Evolutionary conservation across 2,329 filamentous ascomycete species (phyloP).

Genomic region (Cordyceps farinosa): DNA sequence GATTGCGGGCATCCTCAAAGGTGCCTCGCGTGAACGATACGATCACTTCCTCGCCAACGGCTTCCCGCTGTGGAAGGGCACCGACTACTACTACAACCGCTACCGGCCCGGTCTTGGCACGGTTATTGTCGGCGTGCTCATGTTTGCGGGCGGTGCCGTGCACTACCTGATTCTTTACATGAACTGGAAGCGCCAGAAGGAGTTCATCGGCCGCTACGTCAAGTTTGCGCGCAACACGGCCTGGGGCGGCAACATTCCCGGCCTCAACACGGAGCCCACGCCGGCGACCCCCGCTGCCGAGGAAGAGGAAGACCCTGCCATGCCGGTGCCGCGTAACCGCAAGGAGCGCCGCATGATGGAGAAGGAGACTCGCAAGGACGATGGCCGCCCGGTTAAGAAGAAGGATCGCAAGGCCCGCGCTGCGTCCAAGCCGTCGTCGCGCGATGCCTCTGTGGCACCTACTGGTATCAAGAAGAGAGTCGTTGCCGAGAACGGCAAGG

Average conservation of each 20-base stretch:
- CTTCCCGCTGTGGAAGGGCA: conserved; percentile 95
- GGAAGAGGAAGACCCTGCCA: conserved; percentile 48
- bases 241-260: conserved; percentile 84
- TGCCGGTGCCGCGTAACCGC: conserved; percentile 66
- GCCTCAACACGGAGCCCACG: conserved; percentile 49
- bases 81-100: conserved; percentile 95
- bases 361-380: conserved; percentile 72
- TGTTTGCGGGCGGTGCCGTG: conserved; percentile 76
- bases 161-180: conserved; percentile 86
- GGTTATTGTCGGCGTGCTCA: conserved; percentile 75
- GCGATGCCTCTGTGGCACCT: conserved; percentile 55
- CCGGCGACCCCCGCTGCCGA: conserved; percentile 41
- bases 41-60: conserved; percentile 91
- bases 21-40: conserved; percentile 78
- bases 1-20: conserved; percentile 81
- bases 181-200: conserved; percentile 82
- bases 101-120: conserved; percentile 88
- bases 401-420: conserved; percentile 38
- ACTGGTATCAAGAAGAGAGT: conserved; percentile 81
- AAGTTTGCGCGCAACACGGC: conserved; percentile 81
- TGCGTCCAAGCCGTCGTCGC: conserved; percentile 29
- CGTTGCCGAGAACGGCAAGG: conserved; percentile 90
- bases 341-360: conserved; percentile 87
- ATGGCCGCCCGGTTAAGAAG: conserved; percentile 52
- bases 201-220: conserved; percentile 91